A percentile compares a stretch with the other conserved stretches of the same genome.
These are phyloP conservation scores for Protomyces gravidus DNA, from an alignment of 1,139 yeast species.

Conservation along the genomic window DNA sequence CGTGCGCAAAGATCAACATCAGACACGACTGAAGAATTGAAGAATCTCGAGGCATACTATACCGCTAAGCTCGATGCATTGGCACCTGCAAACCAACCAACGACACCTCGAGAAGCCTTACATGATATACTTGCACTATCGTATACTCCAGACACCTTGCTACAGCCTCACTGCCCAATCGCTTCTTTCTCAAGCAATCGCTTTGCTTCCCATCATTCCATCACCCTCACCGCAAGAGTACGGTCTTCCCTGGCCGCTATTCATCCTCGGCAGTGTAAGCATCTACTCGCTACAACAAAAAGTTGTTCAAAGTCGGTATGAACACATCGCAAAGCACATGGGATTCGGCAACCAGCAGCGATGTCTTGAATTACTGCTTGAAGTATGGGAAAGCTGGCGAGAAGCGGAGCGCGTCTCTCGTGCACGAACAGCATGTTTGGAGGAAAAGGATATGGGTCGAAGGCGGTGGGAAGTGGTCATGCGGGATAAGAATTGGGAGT, in stretches of 20 bases:
- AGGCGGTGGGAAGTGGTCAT: slow-evolving; percentile 19
- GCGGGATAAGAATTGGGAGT: not conserved
- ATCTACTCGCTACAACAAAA: slow-evolving; percentile 13
- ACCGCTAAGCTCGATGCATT: slow-evolving; percentile 21
- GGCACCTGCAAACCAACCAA: not conserved
- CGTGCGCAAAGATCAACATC: not conserved
- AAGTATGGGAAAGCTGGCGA: slow-evolving; percentile 24
- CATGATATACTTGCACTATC: slow-evolving; percentile 18
- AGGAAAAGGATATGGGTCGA: slow-evolving; percentile 20
- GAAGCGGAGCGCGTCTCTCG: slow-evolving; percentile 24
- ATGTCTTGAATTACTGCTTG: slow-evolving; percentile 18
- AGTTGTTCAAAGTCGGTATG: slow-evolving; percentile 11
- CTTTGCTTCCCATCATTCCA: slow-evolving; percentile 13
- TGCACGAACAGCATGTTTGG: not conserved
- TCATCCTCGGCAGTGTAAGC: slow-evolving; percentile 21
- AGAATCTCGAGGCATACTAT: slow-evolving; percentile 10
- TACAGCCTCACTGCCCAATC: slow-evolving; percentile 7
- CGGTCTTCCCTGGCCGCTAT: slow-evolving; percentile 26
- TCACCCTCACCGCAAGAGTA: slow-evolving; percentile 13
- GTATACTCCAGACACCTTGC: slow-evolving; percentile 21
- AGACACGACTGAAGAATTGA: not conserved
- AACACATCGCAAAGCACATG: slow-evolving; percentile 14
- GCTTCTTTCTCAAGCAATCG: slow-evolving; percentile 7
- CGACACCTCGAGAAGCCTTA: slow-evolving; percentile 8
- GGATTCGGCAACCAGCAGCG: slow-evolving; percentile 23